phyloP scores from a whole-genome alignment of 2,329 filamentous ascomycete genomes.

The Exophiala sp. region DNA sequence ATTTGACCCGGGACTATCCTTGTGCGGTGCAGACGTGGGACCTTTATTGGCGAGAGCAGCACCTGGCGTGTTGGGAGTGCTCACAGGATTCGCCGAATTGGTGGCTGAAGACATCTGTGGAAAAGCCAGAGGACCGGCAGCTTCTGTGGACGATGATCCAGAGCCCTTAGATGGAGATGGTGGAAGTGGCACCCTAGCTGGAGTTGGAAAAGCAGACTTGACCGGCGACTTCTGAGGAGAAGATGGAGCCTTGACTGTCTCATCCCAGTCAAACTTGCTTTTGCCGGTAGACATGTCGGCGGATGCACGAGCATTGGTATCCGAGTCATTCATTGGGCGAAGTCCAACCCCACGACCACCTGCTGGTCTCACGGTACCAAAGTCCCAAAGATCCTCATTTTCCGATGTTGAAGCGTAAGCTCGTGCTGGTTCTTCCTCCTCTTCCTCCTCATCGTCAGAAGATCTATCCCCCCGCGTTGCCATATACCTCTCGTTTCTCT shows the following conservation, averaged over 20 bases:
- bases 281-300: constrained; percentile 44
- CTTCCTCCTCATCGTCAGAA: constrained; percentile 50
- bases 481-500: constrained; percentile 81
- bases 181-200: constrained; percentile 57
- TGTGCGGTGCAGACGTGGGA: constrained; percentile 26
- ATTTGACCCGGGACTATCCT: constrained; percentile 35
- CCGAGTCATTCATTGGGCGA: constrained; percentile 71
- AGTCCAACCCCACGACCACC: constrained; percentile 59
- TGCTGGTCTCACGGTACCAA: constrained; percentile 86
- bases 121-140: constrained; percentile 19
- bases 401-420: constrained; percentile 47
- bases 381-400: constrained; percentile 94
- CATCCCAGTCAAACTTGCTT: constrained; percentile 33
- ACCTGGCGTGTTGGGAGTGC: constrained; percentile 42
- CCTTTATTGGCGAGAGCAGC: constrained; percentile 41
- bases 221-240: constrained; percentile 53
- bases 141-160: constrained; percentile 43
- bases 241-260: constrained; percentile 44
- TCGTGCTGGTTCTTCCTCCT: constrained; percentile 37
- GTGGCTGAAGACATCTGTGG: not conserved
- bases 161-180: constrained; percentile 54
- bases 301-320: constrained; percentile 65
- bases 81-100: not conserved
- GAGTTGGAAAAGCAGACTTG: constrained; percentile 50
- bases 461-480: constrained; percentile 68